Conservation (phyloP, 352 stramenopile species). For the Phytophthora pluvialis region DNA sequence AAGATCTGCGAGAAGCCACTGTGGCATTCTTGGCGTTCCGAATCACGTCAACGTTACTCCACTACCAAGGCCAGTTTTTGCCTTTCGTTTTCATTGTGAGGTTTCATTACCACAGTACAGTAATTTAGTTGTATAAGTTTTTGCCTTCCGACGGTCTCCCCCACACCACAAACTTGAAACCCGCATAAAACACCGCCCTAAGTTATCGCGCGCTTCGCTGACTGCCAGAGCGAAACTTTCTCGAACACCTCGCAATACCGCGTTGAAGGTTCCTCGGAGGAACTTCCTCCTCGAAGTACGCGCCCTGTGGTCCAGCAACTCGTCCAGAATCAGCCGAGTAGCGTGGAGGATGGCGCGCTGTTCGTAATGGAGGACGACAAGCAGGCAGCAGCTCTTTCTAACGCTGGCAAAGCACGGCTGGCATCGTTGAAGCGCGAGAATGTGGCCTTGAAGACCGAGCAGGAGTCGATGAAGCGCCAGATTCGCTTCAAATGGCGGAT, state of each 20-base stretch:
- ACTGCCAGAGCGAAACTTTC: constrained; percentile 79
- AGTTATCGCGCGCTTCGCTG: constrained; percentile 64
- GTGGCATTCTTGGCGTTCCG: constrained; percentile 39
- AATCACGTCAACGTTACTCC: constrained; percentile 70
- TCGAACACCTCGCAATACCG: constrained; percentile 65
- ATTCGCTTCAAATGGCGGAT: not conserved
- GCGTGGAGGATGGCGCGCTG: no score
- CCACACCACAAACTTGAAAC: constrained; percentile 61
- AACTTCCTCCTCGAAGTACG: constrained; percentile 60
- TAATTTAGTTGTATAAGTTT: no score
- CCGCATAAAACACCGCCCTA: constrained; percentile 79
- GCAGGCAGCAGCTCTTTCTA: no score
- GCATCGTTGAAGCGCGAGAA: no score
- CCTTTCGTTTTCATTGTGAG: constrained; percentile 63
- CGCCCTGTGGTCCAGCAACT: constrained; percentile 74
- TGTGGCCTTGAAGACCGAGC: no score
- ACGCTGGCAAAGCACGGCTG: no score
- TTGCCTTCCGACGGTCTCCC: constrained; percentile 44
- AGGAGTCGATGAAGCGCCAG: no score
- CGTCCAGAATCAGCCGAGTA: constrained; percentile 59
- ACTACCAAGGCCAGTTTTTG: constrained; percentile 56
- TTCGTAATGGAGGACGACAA: no score
- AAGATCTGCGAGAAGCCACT: constrained; percentile 20
- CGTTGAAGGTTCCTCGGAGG: constrained; percentile 49
- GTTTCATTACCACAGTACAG: no score